These are phyloP conservation scores for Phaeophleospora eucalypticola DNA, from an alignment of 2,329 filamentous ascomycete species.

Conservation along the genomic window DNA sequence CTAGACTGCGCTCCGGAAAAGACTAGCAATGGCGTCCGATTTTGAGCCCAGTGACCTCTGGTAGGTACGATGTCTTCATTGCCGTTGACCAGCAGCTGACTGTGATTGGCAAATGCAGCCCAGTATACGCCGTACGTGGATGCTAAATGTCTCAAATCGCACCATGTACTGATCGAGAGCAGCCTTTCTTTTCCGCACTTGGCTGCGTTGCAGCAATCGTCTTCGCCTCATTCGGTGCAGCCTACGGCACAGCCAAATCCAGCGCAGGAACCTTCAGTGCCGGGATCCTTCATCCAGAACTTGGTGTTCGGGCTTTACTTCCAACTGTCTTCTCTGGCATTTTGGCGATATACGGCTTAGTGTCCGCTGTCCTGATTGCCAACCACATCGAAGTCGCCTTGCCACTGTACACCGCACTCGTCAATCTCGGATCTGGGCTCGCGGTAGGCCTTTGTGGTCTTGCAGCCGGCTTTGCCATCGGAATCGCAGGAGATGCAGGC, in stretches of 20 bases:
- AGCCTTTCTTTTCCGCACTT: slow-evolving; percentile 20
- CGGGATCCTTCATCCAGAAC: slow-evolving; percentile 12
- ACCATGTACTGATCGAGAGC: too few species aligned
- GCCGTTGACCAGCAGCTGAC: not conserved
- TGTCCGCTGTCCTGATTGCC: slow-evolving; percentile 12
- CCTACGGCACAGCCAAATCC: slow-evolving; percentile 19
- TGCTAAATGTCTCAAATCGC: too few species aligned
- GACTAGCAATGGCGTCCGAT: not conserved
- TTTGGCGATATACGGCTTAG: slow-evolving; percentile 17
- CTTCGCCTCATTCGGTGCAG: slow-evolving; percentile 18
- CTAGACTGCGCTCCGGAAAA: too few species aligned
- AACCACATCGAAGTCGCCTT: slow-evolving; percentile 13
- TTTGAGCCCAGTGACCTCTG: slow-evolving; percentile 4
- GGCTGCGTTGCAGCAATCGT: slow-evolving; percentile 17
- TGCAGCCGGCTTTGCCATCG: slow-evolving; percentile 17
- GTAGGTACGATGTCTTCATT: not conserved
- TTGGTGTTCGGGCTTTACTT: slow-evolving; percentile 14
- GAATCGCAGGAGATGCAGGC: slow-evolving; percentile 16
- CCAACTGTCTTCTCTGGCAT: slow-evolving; percentile 17
- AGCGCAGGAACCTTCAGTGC: slow-evolving; percentile 13
- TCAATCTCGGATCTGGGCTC: slow-evolving; percentile 16
- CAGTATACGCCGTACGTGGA: slow-evolving; percentile 3
- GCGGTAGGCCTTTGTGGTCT: slow-evolving; percentile 12
- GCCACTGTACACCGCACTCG: slow-evolving; percentile 11
- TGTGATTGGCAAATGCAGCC: not conserved